Evolutionary conservation across 176 grass and related monocot species (phyloP).

Genomic region (Areca catechu): DNA sequence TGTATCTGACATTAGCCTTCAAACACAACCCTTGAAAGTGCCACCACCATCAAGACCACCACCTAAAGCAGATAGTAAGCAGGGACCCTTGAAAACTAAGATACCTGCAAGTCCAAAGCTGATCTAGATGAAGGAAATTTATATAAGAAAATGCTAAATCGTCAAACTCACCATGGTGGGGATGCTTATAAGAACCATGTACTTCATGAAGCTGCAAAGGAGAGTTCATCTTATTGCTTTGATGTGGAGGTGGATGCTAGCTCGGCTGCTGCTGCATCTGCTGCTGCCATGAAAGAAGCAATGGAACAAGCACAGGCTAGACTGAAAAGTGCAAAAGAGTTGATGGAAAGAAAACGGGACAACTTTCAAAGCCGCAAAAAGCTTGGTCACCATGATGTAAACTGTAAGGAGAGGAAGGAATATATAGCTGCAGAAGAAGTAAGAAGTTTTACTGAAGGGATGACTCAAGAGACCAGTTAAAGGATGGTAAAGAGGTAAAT

Average conservation of each 20-base stretch:
- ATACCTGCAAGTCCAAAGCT: slow-evolving; percentile 13
- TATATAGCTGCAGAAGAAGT: not conserved
- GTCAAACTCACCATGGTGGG: not conserved
- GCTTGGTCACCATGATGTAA: not conserved
- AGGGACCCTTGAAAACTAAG: slow-evolving; percentile 19
- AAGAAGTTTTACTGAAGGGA: not conserved
- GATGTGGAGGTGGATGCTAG: slow-evolving; percentile 52
- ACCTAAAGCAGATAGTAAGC: slow-evolving; percentile 39
- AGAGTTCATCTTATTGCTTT: slow-evolving; percentile 27
- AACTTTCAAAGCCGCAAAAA: not conserved
- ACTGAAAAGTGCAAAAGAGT: slow-evolving; percentile 90
- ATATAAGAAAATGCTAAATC: not conserved
- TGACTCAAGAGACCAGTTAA: not conserved
- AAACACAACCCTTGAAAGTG: slow-evolving; percentile 40
- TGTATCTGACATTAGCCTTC: slow-evolving; percentile 38
- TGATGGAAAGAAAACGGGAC: slow-evolving; percentile 23
- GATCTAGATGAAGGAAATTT: slow-evolving; percentile 5
- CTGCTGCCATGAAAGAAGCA: slow-evolving; percentile 79
- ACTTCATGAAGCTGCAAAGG: slow-evolving; percentile 8
- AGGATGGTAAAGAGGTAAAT: no score
- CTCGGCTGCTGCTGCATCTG: slow-evolving; percentile 43
- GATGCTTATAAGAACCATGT: slow-evolving; percentile 10
- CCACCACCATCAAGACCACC: slow-evolving; percentile 46
- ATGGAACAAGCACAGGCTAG: slow-evolving; percentile 89
- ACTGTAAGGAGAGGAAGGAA: not conserved